Evolutionary conservation across 805 yeast genomes (phyloP).

Genomic region (Saccharomycopsis sp.): DNA sequence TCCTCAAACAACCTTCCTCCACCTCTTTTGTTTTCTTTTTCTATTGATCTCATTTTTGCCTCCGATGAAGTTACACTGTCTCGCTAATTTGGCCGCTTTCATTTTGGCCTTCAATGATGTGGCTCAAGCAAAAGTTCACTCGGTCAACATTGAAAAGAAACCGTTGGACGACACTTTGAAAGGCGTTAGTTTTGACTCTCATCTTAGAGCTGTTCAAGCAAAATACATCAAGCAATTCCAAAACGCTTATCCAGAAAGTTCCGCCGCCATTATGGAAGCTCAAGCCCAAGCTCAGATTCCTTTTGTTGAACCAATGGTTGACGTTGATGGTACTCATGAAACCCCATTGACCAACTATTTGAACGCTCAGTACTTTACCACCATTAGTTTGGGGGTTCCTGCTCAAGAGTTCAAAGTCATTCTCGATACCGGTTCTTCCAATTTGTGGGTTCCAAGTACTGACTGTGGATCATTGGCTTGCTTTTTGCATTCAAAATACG

Average conservation of each 20-base stretch:
- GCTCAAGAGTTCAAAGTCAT: slow-evolving; percentile 89
- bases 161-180: slow-evolving; percentile 49
- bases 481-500: slow-evolving; percentile 86
- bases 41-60: too few relatives aligned
- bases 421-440: slow-evolving; percentile 93
- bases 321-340: slow-evolving; percentile 44
- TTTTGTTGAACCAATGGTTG: slow-evolving; percentile 23
- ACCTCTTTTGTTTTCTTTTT: too few relatives aligned
- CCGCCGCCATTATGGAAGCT: slow-evolving; percentile 21
- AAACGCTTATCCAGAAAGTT: slow-evolving; percentile 33
- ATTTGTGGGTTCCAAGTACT: slow-evolving; percentile 89
- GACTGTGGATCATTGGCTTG: slow-evolving; percentile 94
- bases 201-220: slow-evolving; percentile 48
- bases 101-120: too few relatives aligned
- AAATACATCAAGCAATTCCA: slow-evolving; percentile 49
- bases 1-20: too few relatives aligned
- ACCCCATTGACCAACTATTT: slow-evolving; percentile 86
- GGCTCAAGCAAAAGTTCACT: slow-evolving; percentile 43
- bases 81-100: too few relatives aligned
- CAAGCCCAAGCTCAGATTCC: slow-evolving; percentile 20
- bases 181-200: slow-evolving; percentile 42
- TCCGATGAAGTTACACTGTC: too few relatives aligned
- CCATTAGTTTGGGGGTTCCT: slow-evolving; percentile 86
- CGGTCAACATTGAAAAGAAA: slow-evolving; percentile 50
- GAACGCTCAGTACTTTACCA: slow-evolving; percentile 95